Percentiles rank a stretch among this genome's conserved stretches.
Evolutionary conservation across 257 asterid species (phyloP).

Genomic region (Fraxinus pennsylvanica): DNA sequence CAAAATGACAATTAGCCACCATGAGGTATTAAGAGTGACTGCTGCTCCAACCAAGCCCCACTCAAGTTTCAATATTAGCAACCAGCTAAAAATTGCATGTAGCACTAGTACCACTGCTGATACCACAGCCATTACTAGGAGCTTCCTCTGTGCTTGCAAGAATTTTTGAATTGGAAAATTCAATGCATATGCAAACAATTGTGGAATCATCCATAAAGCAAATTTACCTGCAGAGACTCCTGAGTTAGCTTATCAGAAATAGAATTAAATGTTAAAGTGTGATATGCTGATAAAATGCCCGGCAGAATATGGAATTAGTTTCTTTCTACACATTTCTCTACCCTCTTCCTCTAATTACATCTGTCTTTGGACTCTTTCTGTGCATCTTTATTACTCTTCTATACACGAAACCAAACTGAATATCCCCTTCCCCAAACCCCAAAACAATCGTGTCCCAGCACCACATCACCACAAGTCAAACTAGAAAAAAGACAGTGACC

Average conservation of each 20-base stretch:
- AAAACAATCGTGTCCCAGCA: not conserved
- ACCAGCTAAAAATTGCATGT: conserved; percentile 69
- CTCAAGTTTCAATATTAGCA: conserved; percentile 53
- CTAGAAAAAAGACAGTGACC: not conserved
- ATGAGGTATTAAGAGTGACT: conserved; percentile 55
- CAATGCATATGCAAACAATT: conserved; percentile 68
- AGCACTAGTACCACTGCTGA: conserved; percentile 47
- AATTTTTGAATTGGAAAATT: conserved; percentile 83
- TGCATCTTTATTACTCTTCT: not conserved
- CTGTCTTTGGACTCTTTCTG: not conserved
- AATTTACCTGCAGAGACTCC: conserved; percentile 52
- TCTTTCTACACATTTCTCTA: not conserved
- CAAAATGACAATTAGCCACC: conserved; percentile 66
- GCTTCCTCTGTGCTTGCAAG: conserved; percentile 77
- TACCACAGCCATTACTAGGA: conserved; percentile 70
- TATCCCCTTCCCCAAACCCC: not conserved
- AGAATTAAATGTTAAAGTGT: not conserved
- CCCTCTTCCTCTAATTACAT: not conserved
- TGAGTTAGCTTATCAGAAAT: not conserved
- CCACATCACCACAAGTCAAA: not conserved
- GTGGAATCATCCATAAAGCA: conserved; percentile 78
- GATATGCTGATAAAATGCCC: not conserved
- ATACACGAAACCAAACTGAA: not conserved
- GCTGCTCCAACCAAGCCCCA: conserved; percentile 80
- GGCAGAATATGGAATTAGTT: not conserved